Evolutionary conservation across 805 yeast genomes (phyloP), one percentile per base, ranked within the genome.

Genomic region (Candida ponderosae): DNA sequence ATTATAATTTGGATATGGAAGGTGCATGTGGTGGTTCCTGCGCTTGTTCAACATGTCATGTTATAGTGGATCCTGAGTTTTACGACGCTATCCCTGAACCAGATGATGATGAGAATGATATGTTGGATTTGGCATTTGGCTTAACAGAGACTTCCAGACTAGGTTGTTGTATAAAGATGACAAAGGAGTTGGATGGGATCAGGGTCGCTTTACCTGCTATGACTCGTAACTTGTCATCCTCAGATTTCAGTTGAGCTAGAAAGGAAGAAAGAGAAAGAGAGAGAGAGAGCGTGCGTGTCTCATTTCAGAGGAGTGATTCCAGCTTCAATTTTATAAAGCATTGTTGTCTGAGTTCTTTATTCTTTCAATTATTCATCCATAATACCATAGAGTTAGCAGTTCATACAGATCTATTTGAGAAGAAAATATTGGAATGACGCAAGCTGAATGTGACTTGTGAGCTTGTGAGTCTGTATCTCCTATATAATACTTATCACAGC

Each of bases 1-100:
- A 93, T 4, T 63, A 89, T 55, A 82, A 89, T 51, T 61, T 93
- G 40, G 98, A 93, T 47, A 89, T 93, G 93, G 98, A 93, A 59
- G 96, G 86, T 32, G 98, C 98, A 0, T 93, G 98, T 62, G 98
- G 98, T 18, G 98, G 97, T 4, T 87, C 97, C 4, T 93, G 98
- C 68, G 98, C 98, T 1, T 93, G 98, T 59, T 88, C 97, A 5
- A 93, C 98, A 0, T 93, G 98, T 57, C 98, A 93, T 62, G 81
- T 93, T 37, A 90, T 93, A 35, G 88, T 93, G 29, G 98, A 93
- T 57, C 97, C 98, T 1, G 96, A 83, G 33, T 88, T 68, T 57
- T 93, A 87, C 62, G 98, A 93, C 54, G 74, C 66, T 35, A 75
- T 93, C 45, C 95, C 93, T 9, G 97, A 93, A 58, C 97, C 98